phyloP scores from a whole-genome alignment of 441 rosid genomes.

The Populus hybrid region DNA sequence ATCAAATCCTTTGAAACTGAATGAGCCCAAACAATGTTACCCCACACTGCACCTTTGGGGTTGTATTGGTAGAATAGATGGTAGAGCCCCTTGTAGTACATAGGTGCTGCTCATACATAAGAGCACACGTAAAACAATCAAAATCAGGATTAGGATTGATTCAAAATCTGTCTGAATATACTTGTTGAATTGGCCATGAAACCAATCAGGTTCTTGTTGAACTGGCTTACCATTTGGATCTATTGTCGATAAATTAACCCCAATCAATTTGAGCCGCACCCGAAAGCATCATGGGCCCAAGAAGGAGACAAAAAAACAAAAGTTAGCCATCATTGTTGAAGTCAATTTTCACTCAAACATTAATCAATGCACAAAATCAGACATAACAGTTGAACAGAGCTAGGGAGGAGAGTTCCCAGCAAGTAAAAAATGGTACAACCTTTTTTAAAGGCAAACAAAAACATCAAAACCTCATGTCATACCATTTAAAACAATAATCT shows the following conservation, averaged over 20 bases:
- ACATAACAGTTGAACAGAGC: background rate
- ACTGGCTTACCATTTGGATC: conserved; percentile 72
- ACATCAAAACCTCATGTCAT: background rate
- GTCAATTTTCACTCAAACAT: too few relatives aligned
- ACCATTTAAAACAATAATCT: background rate
- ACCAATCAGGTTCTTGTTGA: background rate
- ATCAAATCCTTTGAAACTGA: conserved; percentile 77
- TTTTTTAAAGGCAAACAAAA: background rate
- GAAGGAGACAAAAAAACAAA: background rate
- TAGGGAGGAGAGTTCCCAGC: background rate
- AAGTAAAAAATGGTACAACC: background rate
- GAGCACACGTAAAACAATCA: background rate
- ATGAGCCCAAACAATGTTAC: conserved; percentile 94
- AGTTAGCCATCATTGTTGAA: background rate
- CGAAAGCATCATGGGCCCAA: background rate
- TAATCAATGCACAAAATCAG: background rate
- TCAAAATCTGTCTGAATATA: background rate
- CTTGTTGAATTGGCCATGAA: too few relatives aligned
- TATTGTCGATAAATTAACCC: conserved; percentile 20
- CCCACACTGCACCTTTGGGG: conserved; percentile 68
- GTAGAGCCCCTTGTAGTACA: conserved; percentile 72
- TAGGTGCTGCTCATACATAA: conserved; percentile 41
- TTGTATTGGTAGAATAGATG: conserved; percentile 49
- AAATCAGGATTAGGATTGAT: background rate
- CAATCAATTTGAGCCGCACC: conserved; percentile 4